Base-by-base conservation (phyloP, 2,329 filamentous ascomycete genomes). In the Macrophomina pseudophaseolina region DNA sequence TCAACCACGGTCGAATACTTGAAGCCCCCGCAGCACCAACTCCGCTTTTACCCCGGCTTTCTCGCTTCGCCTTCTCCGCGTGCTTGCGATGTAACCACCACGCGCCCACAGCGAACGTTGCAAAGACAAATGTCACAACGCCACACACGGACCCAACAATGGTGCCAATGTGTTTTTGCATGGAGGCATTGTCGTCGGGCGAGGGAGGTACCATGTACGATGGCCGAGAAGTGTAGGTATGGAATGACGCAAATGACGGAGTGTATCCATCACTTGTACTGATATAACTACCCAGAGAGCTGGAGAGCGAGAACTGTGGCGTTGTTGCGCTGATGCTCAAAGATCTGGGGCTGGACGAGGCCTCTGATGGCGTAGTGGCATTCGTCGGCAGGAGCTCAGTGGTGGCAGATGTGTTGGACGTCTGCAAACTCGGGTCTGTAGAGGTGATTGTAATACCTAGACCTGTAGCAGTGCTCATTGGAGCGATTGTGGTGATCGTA, bases 101-200 rank as follows among this genome's bases (percentile, higher is more conserved):
- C 11, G 44, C 30, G 4, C 30, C 44, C 16, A 62, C 3, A 2
- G 58, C 44, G 12, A 44, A 18, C 12, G 38, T 4, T 5, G 18
- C 16, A 16, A 49, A 30, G n/a, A 49, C 5, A 5, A 35, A 62
- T 12, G 44, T 49, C 5, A 49, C 58, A 4, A 48, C 44, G 2
- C 58, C 58, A 44, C 58, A 49, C 11, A 38, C 32, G 11, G 58
- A 14, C 2, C 58, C 58, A 5, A 62, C 44, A 11, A 62, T 38
- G 9, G 44, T 38, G 28, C 14, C 28, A 5, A 51, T 16, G 4
- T 9, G 16, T 16, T 30, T 38, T 8, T 62, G 16, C 42, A 18
- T n/a, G 30, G 32, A 16, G 9, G 2, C 7, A 1, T 18, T 23
- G 11, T 23, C 32, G 11, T 2, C 14, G 5, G 11, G 7, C 30